Base-by-base conservation (phyloP, 2,329 filamentous ascomycete genomes). In the Pseudonectria foliicola region DNA sequence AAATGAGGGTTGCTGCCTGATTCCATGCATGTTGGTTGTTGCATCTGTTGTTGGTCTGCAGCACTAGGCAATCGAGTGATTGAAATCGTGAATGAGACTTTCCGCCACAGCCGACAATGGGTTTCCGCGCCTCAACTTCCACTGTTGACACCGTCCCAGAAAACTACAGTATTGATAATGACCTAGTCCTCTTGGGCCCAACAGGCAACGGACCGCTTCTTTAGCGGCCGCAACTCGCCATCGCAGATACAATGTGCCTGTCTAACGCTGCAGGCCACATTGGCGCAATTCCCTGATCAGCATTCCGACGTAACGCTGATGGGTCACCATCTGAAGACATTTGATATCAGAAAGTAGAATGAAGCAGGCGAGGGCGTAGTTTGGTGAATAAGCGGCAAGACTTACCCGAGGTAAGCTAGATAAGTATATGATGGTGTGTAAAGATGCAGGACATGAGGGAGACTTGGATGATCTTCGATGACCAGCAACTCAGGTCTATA, bases 281-380 rank as follows among this genome's bases (percentile, higher is more conserved):
- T 46, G 40, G 50, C 13, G 52, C 46, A 32, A 41, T 53, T 39
- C 48, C 56, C 25, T 42, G 48, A 27, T 37, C 48, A 8, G 45
- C 45, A 29, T 56, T 57, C 34, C 43, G 38, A 29, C 42, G 49
- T 8, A 54, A 53, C 21, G 38, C 31, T 5, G 43, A 53, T 38
- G 50, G 47, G 10, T 54, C 44, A 31, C 44, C 46, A 23, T 52
- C 42, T 24, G 33, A 49, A 25, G 45, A 44, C 28, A 27, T 47
- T 33, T 38, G 15, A 18, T 38, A 11, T 34, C 35, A 10, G 38
- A 44, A 34, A 39, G 38, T 32, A 43, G 36, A 5, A 28, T 33
- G 24, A 41, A 40, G 26, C 37, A 45, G 30, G 33, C 46, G 18
- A 42, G 36, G 33, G 46, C 44, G 10, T 46, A 42, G 44, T 42